These are phyloP conservation scores for Penicillium manginii DNA, from an alignment of 495 filamentous ascomycete genomes.

Conservation along the genomic window DNA sequence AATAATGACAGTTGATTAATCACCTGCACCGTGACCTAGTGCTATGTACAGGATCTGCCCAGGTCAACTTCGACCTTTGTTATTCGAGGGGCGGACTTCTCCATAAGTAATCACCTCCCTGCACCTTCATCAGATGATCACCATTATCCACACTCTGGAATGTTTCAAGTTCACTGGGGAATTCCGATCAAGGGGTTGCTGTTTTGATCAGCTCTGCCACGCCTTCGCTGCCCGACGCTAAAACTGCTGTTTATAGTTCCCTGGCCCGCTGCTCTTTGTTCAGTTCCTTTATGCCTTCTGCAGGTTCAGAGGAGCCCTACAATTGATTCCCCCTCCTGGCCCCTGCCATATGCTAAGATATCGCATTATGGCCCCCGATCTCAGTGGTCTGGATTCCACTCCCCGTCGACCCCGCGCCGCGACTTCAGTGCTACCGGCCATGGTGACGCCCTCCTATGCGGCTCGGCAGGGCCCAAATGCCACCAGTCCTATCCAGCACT, in stretches of 20 bases:
- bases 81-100: too few species aligned
- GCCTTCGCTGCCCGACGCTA: slow-evolving; percentile 17
- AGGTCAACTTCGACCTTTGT: too few species aligned
- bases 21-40: not conserved
- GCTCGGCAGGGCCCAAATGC: slow-evolving; percentile 56
- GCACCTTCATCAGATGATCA: slow-evolving; percentile 19
- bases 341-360: not conserved
- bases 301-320: slow-evolving; percentile 23
- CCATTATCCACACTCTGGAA: slow-evolving; percentile 15
- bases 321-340: not conserved
- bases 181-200: slow-evolving; percentile 29
- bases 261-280: not conserved
- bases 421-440: slow-evolving; percentile 55
- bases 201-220: slow-evolving; percentile 14
- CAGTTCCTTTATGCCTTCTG: slow-evolving; percentile 22
- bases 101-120: slow-evolving; percentile 1
- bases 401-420: slow-evolving; percentile 51
- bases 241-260: slow-evolving; percentile 19
- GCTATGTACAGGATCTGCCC: not conserved
- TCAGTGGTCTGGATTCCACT: slow-evolving; percentile 62
- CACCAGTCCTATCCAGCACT: slow-evolving; percentile 45
- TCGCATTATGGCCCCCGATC: slow-evolving; percentile 59
- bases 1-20: not conserved
- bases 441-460: slow-evolving; percentile 39
- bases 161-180: slow-evolving; percentile 16